Percentiles rank a stretch among this genome's conserved stretches.
Conservation (phyloP, 2,329 filamentous ascomycete genomes). For the Neopestalotiopsis clavispora region DNA sequence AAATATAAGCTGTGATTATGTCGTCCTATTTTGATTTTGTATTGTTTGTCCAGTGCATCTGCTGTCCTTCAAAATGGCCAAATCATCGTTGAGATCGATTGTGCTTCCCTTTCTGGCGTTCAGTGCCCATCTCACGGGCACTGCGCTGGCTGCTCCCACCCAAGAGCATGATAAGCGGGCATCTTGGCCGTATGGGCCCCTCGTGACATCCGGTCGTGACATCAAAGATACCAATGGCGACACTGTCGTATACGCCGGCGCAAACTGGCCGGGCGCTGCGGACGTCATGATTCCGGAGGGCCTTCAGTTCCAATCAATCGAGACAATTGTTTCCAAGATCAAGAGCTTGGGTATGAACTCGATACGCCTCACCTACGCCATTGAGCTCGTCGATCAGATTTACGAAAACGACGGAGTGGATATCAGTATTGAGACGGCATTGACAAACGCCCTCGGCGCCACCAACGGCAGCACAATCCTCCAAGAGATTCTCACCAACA, state of each 20-base stretch:
- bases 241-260: conserved; percentile 56
- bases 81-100: conserved; percentile 20
- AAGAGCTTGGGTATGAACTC: conserved; percentile 68
- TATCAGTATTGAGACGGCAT: conserved; percentile 48
- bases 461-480: conserved; percentile 56
- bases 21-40: too few species aligned
- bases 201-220: conserved; percentile 46
- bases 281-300: conserved; percentile 70
- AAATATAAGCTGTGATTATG: not conserved
- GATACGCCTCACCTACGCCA: conserved; percentile 67
- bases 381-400: conserved; percentile 66
- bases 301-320: conserved; percentile 64
- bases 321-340: conserved; percentile 58
- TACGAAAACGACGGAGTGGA: conserved; percentile 53
- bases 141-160: conserved; percentile 20
- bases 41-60: not conserved
- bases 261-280: conserved; percentile 66
- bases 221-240: conserved; percentile 48
- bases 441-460: conserved; percentile 51
- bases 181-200: conserved; percentile 36
- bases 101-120: conserved; percentile 31
- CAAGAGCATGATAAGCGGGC: conserved; percentile 11
- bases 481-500: conserved; percentile 56
- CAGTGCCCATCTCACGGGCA: conserved; percentile 24
- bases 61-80: conserved; percentile 23